phyloP scores from a whole-genome alignment of 208 protist genomes.

The Crithidia brevicula region DNA sequence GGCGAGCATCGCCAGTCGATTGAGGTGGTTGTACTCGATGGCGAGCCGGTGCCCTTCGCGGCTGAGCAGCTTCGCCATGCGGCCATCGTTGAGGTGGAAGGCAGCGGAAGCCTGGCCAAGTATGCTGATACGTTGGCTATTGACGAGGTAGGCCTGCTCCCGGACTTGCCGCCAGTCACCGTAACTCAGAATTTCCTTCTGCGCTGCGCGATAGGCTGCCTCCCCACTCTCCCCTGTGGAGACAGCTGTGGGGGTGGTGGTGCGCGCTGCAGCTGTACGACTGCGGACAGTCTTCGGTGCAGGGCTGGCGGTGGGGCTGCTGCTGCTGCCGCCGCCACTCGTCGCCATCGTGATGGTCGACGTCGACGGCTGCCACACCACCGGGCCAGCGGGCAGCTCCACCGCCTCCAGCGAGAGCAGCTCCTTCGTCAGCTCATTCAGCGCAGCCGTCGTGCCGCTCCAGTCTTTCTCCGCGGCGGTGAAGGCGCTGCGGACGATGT shows the following conservation, averaged over 20 bases:
- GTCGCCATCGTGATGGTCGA: background rate
- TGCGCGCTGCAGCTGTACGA: no score
- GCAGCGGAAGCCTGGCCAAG: slow-evolving; percentile 63
- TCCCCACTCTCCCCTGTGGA: no score
- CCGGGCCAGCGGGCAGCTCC: slow-evolving; percentile 16
- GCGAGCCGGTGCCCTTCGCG: slow-evolving; percentile 59
- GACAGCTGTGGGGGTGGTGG: no score
- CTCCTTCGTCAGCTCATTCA: slow-evolving; percentile 64
- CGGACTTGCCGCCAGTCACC: slow-evolving; percentile 85
- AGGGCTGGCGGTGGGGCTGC: no score
- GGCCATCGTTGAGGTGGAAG: slow-evolving; percentile 56
- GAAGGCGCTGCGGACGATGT: slow-evolving; percentile 61
- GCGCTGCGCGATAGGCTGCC: slow-evolving; percentile 39
- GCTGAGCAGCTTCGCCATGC: slow-evolving; percentile 60
- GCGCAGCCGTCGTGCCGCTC: slow-evolving; percentile 35
- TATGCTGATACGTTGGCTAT: slow-evolving; percentile 60
- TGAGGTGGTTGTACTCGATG: slow-evolving; percentile 74
- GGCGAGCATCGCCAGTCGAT: slow-evolving; percentile 81
- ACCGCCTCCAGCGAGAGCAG: slow-evolving; percentile 38
- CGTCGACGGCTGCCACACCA: slow-evolving; percentile 17
- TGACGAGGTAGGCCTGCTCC: slow-evolving; percentile 66
- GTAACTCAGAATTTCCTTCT: slow-evolving; percentile 44
- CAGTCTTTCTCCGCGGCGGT: slow-evolving; percentile 34
- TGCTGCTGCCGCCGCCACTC: background rate
- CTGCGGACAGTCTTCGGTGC: no score